These are phyloP conservation scores for Phytophthora meadii DNA, from an alignment of 352 stramenopile genomes.

Conservation along the genomic window DNA sequence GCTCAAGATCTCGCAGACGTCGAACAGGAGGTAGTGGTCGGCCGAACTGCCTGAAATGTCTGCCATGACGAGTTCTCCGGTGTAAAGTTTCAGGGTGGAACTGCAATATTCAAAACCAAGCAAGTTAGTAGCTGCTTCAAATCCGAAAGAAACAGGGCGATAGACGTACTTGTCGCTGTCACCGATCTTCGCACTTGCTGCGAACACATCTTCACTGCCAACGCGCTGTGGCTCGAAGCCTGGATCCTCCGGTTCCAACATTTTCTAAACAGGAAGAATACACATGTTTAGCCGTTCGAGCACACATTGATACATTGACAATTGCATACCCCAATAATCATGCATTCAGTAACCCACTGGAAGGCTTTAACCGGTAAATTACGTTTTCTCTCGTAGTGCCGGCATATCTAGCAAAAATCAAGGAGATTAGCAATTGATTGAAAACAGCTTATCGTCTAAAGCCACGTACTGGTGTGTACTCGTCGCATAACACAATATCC, in stretches of 20 bases:
- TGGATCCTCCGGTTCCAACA: constrained; percentile 46
- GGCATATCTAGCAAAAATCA: constrained; percentile 48
- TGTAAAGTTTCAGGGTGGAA: constrained; percentile 64
- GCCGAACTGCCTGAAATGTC: constrained; percentile 65
- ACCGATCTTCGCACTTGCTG: constrained; percentile 60
- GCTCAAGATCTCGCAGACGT: constrained; percentile 84
- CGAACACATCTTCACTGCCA: constrained; percentile 43
- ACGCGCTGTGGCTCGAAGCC: constrained; percentile 54
- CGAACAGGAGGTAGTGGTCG: constrained; percentile 79
- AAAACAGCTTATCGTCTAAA: neutral
- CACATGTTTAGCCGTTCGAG: no score
- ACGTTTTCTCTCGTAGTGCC: constrained; percentile 54
- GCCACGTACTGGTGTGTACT: constrained; percentile 66
- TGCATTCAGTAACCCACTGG: constrained; percentile 82
- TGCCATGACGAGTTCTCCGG: constrained; percentile 76
- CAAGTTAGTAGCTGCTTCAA: neutral
- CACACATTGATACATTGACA: neutral
- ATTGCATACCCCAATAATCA: constrained; percentile 75
- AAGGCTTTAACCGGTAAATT: constrained; percentile 65
- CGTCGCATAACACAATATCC: constrained; percentile 73
- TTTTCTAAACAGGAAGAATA: constrained; percentile 38
- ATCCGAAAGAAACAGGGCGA: neutral
- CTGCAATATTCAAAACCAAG: constrained; percentile 26
- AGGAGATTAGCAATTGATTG: neutral
- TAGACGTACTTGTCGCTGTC: constrained; percentile 62